These are phyloP conservation scores for Auricularia cornea DNA, from an alignment of 768 basidiomycete genomes.

Conservation along the genomic window DNA sequence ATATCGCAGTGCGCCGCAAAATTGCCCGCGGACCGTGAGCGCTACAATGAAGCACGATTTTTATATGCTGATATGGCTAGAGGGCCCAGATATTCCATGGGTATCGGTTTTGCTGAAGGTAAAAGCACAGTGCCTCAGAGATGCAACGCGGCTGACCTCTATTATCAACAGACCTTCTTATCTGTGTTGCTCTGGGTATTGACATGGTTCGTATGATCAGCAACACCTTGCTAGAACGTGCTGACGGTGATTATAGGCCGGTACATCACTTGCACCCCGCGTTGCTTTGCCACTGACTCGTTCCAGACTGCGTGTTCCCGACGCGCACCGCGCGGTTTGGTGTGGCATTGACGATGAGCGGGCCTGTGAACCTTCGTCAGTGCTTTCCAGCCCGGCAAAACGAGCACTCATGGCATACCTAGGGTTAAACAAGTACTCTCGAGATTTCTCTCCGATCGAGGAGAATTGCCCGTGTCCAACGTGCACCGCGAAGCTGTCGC, in stretches of 20 bases:
- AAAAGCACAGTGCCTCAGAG: neutral
- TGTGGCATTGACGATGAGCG: slow-evolving; percentile 73
- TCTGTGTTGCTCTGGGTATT: slow-evolving; percentile 85
- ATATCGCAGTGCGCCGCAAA: slow-evolving; percentile 76
- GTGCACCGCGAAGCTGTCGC: slow-evolving; percentile 54
- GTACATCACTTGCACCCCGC: neutral
- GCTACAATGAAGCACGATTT: neutral
- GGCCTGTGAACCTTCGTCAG: slow-evolving; percentile 77
- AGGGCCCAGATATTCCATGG: slow-evolving; percentile 92
- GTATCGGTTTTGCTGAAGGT: slow-evolving; percentile 90
- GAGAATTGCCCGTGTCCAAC: slow-evolving; percentile 79
- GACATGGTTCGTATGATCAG: slow-evolving; percentile 61
- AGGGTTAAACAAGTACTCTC: slow-evolving; percentile 65
- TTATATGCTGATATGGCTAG: neutral
- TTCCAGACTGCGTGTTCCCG: slow-evolving; percentile 93
- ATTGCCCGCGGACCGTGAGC: slow-evolving; percentile 69
- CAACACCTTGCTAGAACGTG: neutral
- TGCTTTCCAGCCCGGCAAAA: slow-evolving; percentile 1
- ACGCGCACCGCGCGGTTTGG: slow-evolving; percentile 89
- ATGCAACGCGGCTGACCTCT: no score
- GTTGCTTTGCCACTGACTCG: neutral
- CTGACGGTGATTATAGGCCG: neutral
- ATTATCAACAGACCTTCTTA: slow-evolving; percentile 87
- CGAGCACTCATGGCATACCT: neutral
- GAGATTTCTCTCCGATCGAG: slow-evolving; percentile 67